A percentile compares a stretch with the other conserved stretches of the same genome.
These are phyloP conservation scores for Onygenales sp. DNA, from an alignment of 2,329 filamentous ascomycete species.

Conservation along the genomic window DNA sequence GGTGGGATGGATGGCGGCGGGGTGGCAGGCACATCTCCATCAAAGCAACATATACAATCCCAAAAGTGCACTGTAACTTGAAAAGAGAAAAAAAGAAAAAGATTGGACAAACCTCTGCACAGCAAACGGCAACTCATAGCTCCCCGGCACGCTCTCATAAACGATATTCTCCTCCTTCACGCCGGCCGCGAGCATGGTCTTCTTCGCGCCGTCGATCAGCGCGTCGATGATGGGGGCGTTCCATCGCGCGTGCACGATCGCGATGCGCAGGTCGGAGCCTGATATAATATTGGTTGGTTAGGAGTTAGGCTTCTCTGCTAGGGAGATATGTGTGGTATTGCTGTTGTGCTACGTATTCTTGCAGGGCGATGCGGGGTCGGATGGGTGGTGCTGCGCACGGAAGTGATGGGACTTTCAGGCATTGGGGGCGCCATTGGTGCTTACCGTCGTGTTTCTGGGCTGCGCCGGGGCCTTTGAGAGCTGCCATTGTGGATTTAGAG, in stretches of 20 bases:
- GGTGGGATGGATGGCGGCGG: too few species aligned
- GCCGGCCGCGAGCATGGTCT: conserved; percentile 65
- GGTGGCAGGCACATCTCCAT: background rate
- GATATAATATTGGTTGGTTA: background rate
- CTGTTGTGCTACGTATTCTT: background rate
- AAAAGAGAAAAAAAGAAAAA: conserved; percentile 2
- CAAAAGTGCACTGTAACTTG: background rate
- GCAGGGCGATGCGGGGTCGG: background rate
- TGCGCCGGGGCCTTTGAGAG: conserved; percentile 55
- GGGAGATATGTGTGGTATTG: background rate
- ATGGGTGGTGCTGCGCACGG: background rate
- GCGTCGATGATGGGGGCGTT: conserved; percentile 81
- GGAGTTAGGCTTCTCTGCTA: background rate
- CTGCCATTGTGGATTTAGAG: conserved; percentile 33
- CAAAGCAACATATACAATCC: background rate
- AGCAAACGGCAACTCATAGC: conserved; percentile 88
- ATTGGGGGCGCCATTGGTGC: conserved; percentile 9
- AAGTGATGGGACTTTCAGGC: background rate
- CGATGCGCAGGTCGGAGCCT: conserved; percentile 72
- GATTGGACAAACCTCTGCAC: conserved; percentile 57
- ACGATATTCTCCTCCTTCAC: conserved; percentile 84
- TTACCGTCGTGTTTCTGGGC: conserved; percentile 49
- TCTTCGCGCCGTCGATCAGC: conserved; percentile 70
- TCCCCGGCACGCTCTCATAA: conserved; percentile 80
- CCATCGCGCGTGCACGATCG: conserved; percentile 94